These are phyloP conservation scores for Nakataea oryzae DNA, from an alignment of 2,329 filamentous ascomycete species.

Conservation along the genomic window DNA sequence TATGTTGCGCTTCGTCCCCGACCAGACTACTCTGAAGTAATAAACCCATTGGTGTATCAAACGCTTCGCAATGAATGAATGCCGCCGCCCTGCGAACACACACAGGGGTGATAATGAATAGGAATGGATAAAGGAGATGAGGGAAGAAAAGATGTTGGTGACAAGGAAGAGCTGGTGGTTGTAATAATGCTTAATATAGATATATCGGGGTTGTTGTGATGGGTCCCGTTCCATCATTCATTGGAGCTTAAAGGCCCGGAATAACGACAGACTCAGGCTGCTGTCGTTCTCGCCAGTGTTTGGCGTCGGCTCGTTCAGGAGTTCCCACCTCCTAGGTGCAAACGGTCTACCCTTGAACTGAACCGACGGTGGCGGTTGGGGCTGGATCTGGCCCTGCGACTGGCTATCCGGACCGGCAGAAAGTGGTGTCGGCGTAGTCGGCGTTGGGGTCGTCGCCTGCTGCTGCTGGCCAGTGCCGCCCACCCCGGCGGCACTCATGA, in stretches of 20 bases:
- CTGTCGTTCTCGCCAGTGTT: conserved; percentile 47
- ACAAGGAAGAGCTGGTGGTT: background rate
- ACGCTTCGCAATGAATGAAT: background rate
- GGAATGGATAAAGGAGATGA: background rate
- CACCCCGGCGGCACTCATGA: background rate
- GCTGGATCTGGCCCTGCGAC: background rate
- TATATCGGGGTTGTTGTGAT: background rate
- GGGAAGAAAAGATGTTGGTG: background rate
- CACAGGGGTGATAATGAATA: background rate
- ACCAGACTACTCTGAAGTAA: background rate
- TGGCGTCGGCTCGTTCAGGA: conserved; percentile 43
- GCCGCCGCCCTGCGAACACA: background rate
- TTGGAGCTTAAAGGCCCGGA: conserved; percentile 35
- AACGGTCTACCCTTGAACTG: background rate
- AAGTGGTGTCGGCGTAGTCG: background rate
- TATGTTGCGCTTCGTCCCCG: background rate
- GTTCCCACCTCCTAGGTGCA: conserved; percentile 39
- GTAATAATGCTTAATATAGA: background rate
- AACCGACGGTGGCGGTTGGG: background rate
- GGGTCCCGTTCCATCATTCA: background rate
- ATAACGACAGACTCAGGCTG: conserved; percentile 45
- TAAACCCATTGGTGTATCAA: background rate
- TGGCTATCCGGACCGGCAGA: background rate
- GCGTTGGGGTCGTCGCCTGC: background rate
- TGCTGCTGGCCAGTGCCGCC: background rate